Percentiles rank a stretch among this genome's conserved stretches.
Evolutionary conservation across 345 rosid genomes (phyloP).

Genomic region (Mercurialis annua): DNA sequence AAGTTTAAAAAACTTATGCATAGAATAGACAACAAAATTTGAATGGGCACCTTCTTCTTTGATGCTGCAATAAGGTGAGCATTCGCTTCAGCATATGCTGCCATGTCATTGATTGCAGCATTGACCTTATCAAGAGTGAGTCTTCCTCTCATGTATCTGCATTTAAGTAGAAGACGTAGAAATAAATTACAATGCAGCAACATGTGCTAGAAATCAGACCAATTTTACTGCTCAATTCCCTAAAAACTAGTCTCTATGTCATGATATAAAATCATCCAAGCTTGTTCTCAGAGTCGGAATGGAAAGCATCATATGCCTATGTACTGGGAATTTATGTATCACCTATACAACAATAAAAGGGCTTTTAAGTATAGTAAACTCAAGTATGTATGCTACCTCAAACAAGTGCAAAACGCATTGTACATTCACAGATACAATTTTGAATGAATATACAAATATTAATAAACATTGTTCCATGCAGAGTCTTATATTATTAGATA

Average conservation of each 20-base stretch:
- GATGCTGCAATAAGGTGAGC: slow-evolving; percentile 74
- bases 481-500: too few species aligned
- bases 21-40: background rate
- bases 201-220: background rate
- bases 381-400: background rate
- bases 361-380: background rate
- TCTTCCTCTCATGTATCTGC: slow-evolving; percentile 94
- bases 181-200: background rate
- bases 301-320: background rate
- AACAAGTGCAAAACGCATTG: background rate
- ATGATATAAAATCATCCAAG: background rate
- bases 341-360: background rate
- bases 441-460: background rate
- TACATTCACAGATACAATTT: background rate
- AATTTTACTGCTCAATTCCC: background rate
- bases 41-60: slow-evolving; percentile 63
- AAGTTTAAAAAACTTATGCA: slow-evolving; percentile 14
- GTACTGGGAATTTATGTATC: background rate
- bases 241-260: background rate
- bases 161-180: background rate
- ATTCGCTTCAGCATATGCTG: slow-evolving; percentile 75
- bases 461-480: background rate
- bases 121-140: slow-evolving; percentile 87
- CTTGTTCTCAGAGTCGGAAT: background rate
- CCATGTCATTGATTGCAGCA: slow-evolving; percentile 89